Evolutionary conservation across 2,329 filamentous ascomycete genomes (phyloP).

Genomic region (Fusarium liriodendri): DNA sequence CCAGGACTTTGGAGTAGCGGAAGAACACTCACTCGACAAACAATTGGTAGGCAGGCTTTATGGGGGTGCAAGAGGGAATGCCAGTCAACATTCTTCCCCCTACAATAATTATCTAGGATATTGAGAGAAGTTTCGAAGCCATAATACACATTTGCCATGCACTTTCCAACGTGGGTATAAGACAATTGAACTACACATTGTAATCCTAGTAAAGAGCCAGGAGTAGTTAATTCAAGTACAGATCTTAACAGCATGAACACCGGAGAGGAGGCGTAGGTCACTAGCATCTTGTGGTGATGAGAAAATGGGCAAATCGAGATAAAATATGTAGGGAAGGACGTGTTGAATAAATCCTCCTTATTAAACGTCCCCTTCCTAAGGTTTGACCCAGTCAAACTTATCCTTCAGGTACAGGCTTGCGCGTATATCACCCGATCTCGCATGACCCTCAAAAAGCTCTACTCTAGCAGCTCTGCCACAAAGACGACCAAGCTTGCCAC

Average conservation of each 20-base stretch:
- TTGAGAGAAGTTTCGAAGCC: too few species aligned
- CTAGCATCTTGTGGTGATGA: too few species aligned
- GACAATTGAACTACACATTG: too few species aligned
- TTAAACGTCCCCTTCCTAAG: background rate
- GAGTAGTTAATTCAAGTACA: too few species aligned
- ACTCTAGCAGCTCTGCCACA: conserved; percentile 21
- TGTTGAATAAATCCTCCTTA: too few species aligned
- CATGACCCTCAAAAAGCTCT: conserved; percentile 26
- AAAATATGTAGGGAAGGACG: background rate
- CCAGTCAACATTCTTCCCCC: background rate
- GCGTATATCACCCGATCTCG: conserved; percentile 23
- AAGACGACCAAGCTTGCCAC: conserved; percentile 12
- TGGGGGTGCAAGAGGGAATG: background rate
- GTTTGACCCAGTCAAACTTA: background rate
- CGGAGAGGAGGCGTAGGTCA: too few species aligned
- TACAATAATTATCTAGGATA: background rate
- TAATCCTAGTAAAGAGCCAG: too few species aligned
- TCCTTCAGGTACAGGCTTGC: background rate
- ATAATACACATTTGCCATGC: too few species aligned
- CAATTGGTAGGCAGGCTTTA: background rate
- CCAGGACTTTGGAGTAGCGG: background rate
- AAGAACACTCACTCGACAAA: background rate
- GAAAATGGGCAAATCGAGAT: too few species aligned
- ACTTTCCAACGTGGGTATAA: too few species aligned
- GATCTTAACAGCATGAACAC: too few species aligned